phyloP scores from a whole-genome alignment of 2,329 filamentous ascomycete species.

The Rhinocladiella mackenziei region DNA sequence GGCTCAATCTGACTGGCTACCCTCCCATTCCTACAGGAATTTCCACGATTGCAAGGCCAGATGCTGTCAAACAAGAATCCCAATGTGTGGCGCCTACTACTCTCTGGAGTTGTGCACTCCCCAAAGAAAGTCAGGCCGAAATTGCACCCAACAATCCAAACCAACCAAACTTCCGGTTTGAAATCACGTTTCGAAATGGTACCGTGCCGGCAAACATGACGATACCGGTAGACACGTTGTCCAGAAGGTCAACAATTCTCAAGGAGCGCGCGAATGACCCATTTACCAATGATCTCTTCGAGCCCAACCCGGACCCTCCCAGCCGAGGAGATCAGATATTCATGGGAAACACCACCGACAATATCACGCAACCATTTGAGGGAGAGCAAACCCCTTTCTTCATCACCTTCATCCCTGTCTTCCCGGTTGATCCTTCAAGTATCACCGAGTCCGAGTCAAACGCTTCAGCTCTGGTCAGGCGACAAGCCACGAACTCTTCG shows the following conservation, averaged over 20 bases:
- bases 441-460: conserved; percentile 16
- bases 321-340: conserved; percentile 68
- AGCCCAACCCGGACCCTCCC: conserved; percentile 46
- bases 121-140: conserved; percentile 68
- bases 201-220: conserved; percentile 56
- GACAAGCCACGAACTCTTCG: conserved; percentile 29
- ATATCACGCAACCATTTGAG: conserved; percentile 63
- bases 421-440: conserved; percentile 38
- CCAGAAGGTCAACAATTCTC: conserved; percentile 20
- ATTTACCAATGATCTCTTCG: conserved; percentile 37
- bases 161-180: conserved; percentile 73
- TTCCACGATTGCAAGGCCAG: conserved; percentile 70
- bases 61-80: conserved; percentile 59
- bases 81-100: conserved; percentile 69
- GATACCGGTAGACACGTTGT: conserved; percentile 48
- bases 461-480: conserved; percentile 24
- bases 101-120: conserved; percentile 81
- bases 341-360: conserved; percentile 80
- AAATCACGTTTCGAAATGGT: conserved; percentile 62
- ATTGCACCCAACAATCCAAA: conserved; percentile 61
- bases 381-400: conserved; percentile 88
- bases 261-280: conserved; percentile 34
- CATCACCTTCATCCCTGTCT: conserved; percentile 62
- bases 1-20: conserved; percentile 81
- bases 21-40: conserved; percentile 83